Base-by-base conservation (phyloP, 495 filamentous ascomycete genomes). In the Xylaria sp. region DNA sequence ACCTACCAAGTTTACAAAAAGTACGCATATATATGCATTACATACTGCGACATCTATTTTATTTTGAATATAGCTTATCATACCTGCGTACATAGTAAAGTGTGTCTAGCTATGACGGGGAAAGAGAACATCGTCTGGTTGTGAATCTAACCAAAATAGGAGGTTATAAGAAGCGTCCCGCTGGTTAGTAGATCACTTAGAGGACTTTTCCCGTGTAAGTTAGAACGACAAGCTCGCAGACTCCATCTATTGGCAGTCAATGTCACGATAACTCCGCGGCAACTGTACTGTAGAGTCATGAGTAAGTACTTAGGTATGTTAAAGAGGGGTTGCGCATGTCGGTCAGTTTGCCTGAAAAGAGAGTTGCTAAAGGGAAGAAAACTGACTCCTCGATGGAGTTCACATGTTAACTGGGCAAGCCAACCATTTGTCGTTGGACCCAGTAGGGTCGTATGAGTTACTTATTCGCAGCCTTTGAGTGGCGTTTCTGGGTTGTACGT, bases 381-480 rank as follows among this genome's bases (percentile, higher is more conserved):
- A 29, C 59, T 62, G 59, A 62, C 59, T 62, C 29, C 29, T 43
- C 1, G 29, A 61, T 24, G 8, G 29, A 58, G 37, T 37, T 58
- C 55, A 58, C 55, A 58, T 58, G 55, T 58, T 31, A 37, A n/a
- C 29, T 19, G 19, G 14, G 15, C 4, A 58, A 58, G 31, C 15
- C 55, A 19, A 5, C 29, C 5, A n/a, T 15, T 35, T 29, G n/a
- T 35, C 33, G 11, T 21, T 59, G 33, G 37, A 40, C 1, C 19
- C 17, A 37, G 31, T 59, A 33, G 17, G 19, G 4, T 58, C 6
- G 26, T 33, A 15, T 5, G 26, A 29, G 26, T 58, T n/a, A 35
- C 29, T 35, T 35, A 35, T 35, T 58, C 53, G 31, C 19, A 58
- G 53, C 17, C 35, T 19, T 35, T 35, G 29, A 58, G 31, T 31